Conservation (phyloP, 192 early-diverging fungal species). For the Kickxella alabastrina region DNA sequence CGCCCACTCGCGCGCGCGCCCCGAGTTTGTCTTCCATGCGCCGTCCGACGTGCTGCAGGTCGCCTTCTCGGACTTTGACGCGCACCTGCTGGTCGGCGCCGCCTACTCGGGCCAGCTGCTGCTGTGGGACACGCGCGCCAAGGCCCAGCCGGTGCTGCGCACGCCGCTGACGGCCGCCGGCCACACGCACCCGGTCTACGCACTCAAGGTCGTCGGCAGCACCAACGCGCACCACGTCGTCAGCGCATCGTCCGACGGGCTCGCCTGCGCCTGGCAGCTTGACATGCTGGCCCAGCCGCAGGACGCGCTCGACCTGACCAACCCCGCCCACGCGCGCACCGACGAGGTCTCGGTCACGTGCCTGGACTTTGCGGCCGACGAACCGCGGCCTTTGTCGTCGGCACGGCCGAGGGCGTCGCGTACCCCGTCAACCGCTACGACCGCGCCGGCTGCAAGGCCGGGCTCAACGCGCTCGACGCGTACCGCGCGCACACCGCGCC, state of each 20-base stretch:
- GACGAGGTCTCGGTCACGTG: slow-evolving; percentile 93
- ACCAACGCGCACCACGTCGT: slow-evolving; percentile 94
- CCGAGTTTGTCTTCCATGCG: slow-evolving; percentile 92
- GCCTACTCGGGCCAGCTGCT: slow-evolving; percentile 98
- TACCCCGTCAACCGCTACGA: slow-evolving; percentile 96
- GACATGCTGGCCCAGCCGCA: slow-evolving; percentile 98
- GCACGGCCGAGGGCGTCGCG: slow-evolving; percentile 91
- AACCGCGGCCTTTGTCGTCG: slow-evolving; percentile 92
- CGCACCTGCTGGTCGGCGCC: slow-evolving; percentile 87
- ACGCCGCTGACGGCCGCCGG: slow-evolving; percentile 89
- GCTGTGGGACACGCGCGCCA: slow-evolving; percentile 94
- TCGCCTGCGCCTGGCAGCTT: slow-evolving; percentile 94
- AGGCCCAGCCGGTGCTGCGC: slow-evolving; percentile 84
- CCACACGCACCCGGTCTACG: slow-evolving; percentile 96
- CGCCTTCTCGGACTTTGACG: slow-evolving; percentile 88
- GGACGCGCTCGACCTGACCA: slow-evolving; percentile 79
- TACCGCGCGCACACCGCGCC: slow-evolving; percentile 88
- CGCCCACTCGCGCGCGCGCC: slow-evolving; percentile 75
- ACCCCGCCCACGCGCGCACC: slow-evolving; percentile 71
- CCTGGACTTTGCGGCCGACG: slow-evolving; percentile 87
- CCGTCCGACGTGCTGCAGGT: slow-evolving; percentile 90
- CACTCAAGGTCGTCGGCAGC: slow-evolving; percentile 85
- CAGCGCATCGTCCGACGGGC: slow-evolving; percentile 91
- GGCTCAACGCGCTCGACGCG: slow-evolving; percentile 79
- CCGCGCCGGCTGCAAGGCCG: slow-evolving; percentile 94